phyloP scores from a whole-genome alignment of 2,329 filamentous ascomycete genomes.

The Apiospora kogelbergensis region DNA sequence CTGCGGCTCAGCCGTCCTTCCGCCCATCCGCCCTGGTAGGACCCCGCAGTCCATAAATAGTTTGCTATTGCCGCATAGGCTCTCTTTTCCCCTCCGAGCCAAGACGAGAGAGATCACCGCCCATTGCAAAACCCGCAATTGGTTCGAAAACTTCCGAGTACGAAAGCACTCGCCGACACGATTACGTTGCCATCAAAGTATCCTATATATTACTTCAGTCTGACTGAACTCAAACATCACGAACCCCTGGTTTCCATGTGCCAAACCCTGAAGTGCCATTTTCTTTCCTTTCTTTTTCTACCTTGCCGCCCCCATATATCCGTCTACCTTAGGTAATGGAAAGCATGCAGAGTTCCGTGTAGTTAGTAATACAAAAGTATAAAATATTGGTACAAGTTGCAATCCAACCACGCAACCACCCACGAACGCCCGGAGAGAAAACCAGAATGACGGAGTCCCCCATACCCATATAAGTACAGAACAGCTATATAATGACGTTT shows the following conservation, averaged over 20 bases:
- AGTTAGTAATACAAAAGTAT: constrained; percentile 1
- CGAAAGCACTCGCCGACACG: neutral
- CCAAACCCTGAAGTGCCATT: neutral
- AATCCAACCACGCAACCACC: neutral
- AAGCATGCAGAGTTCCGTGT: neutral
- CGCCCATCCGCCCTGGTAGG: neutral
- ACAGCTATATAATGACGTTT: neutral
- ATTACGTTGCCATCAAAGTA: neutral
- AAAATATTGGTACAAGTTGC: neutral
- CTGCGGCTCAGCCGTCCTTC: neutral
- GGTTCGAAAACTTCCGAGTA: no score
- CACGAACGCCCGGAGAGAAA: neutral
- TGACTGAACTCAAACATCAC: neutral
- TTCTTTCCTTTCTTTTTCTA: neutral
- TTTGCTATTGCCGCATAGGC: neutral
- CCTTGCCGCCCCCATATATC: neutral
- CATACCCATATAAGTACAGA: neutral
- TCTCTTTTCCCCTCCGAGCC: no score
- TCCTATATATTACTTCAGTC: neutral
- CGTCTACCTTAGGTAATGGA: neutral
- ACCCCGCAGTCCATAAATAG: constrained; percentile 1
- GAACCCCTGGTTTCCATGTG: neutral
- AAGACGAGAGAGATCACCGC: no score
- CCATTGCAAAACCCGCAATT: no score
- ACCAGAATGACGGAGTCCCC: neutral